These are phyloP conservation scores for Candida stauntonica DNA, from an alignment of 805 yeast genomes.

Conservation along the genomic window DNA sequence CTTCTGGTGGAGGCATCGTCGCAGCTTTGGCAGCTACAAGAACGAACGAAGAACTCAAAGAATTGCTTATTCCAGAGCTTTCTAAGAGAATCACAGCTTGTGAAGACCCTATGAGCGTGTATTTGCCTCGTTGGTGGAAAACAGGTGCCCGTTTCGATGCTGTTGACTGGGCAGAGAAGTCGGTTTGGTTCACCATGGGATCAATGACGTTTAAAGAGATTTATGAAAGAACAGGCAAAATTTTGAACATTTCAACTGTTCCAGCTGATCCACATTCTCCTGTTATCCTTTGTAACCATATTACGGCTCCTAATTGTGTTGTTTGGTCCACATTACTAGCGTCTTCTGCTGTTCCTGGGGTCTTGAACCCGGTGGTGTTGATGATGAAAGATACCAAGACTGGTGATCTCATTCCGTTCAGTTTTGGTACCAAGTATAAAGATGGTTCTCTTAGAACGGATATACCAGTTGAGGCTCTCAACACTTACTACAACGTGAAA, in stretches of 20 bases:
- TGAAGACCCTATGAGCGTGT: constrained; percentile 53
- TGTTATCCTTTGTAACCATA: constrained; percentile 68
- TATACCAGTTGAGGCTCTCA: constrained; percentile 68
- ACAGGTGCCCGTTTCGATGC: constrained; percentile 82
- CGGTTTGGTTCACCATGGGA: constrained; percentile 68
- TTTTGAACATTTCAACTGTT: constrained; percentile 69
- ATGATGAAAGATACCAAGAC: constrained; percentile 55
- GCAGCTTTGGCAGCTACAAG: constrained; percentile 71
- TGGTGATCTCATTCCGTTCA: constrained; percentile 52
- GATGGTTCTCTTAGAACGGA: constrained; percentile 80
- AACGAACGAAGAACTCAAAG: constrained; percentile 58
- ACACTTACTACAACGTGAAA: constrained; percentile 70
- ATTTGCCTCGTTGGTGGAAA: constrained; percentile 61
- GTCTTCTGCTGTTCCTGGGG: constrained; percentile 81
- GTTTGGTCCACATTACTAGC: constrained; percentile 79
- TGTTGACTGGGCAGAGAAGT: constrained; percentile 65
- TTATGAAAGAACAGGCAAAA: constrained; percentile 61
- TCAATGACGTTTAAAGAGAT: constrained; percentile 71
- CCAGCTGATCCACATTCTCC: constrained; percentile 84
- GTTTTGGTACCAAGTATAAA: constrained; percentile 67
- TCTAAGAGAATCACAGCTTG: constrained; percentile 67
- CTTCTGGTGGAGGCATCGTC: constrained; percentile 77
- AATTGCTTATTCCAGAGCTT: constrained; percentile 51
- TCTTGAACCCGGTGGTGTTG: constrained; percentile 71
- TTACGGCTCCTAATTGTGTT: constrained; percentile 75